Evolutionary conservation across 2,329 filamentous ascomycete genomes (phyloP), one percentile per base, ranked within the genome.

Genomic region (Fonsecaea monophora): DNA sequence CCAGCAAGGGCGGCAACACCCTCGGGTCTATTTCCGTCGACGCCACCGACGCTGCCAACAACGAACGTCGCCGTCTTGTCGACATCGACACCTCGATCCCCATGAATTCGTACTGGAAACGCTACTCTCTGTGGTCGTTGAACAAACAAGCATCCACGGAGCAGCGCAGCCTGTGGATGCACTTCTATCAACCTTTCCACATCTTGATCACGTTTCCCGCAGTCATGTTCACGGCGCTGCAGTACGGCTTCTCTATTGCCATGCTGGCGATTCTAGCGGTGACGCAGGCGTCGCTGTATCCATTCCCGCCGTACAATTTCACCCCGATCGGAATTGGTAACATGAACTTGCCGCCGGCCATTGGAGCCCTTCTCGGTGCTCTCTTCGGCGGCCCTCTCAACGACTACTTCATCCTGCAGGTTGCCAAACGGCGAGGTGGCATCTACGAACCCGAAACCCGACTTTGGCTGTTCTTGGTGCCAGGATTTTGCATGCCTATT

Each of bases 361-460:
- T 82, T 1, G 81, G 81, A 0, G 79, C 78, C 10, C 42, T 80
- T 0, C 69, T 82, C 10, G 81, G 80, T 0, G 73, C 74, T 0
- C 32, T 82, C 0, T 80, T 80, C 56, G 80, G 79, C 1, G 81
- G 81, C 0, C 73, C 75, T 0, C 59, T 82, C 1, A 75, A 77
- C 0, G 81, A 83, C 55, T 76, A 75, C 73, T 75, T 75, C 0
- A 78, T 82, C 53, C 65, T 80, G n/a, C 74, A 73, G 40, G 76
- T 83, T 58, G 79, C 82, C 1, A 78, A 78, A 30, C 74, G 77
- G 15, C 83, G 83, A 68, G 76, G 76, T 37, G 82, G 82, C 45
- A 79, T 82, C 67, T 82, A 82, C 59, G 82, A 84, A 72, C 80
- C 82, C 1, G 82, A 84, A 71, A 84, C 83, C 77, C 77, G 82